Evolutionary conservation across 495 filamentous ascomycete species (phyloP).

Genomic region (Penicillium flavigenum): DNA sequence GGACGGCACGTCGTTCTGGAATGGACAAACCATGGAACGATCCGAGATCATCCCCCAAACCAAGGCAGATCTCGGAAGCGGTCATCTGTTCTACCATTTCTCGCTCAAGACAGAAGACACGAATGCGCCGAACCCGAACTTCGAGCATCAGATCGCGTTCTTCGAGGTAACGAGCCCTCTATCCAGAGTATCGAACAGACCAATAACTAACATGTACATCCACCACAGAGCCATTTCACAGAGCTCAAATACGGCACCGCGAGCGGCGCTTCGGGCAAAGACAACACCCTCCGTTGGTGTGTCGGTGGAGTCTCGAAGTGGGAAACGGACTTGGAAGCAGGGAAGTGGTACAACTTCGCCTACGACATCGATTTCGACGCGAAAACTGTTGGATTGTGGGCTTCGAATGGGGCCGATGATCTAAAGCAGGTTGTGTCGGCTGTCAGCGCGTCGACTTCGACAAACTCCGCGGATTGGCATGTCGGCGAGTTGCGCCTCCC

Average conservation of each 20-base stretch:
- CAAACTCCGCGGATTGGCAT: conserved; percentile 74
- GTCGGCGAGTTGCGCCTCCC: conserved; percentile 68
- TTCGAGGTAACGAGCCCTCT: conserved; percentile 42
- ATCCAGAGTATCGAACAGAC: too few species aligned
- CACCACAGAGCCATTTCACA: conserved; percentile 63
- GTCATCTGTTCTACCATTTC: conserved; percentile 70
- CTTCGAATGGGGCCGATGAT: conserved; percentile 57
- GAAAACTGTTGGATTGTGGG: conserved; percentile 65
- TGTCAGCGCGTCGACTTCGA: conserved; percentile 57
- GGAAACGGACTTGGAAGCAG: conserved; percentile 51
- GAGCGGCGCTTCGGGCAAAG: conserved; percentile 42
- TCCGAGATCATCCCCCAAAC: conserved; percentile 71
- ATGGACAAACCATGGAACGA: conserved; percentile 59
- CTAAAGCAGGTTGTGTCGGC: conserved; percentile 58
- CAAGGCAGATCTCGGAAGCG: conserved; percentile 56
- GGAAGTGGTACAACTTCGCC: conserved; percentile 72
- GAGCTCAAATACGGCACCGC: conserved; percentile 66
- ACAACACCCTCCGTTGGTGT: conserved; percentile 55
- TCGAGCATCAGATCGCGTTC: conserved; percentile 76
- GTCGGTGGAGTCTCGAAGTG: conserved; percentile 52
- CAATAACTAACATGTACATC: conserved; percentile 9
- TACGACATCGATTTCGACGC: conserved; percentile 61
- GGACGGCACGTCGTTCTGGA: conserved; percentile 60
- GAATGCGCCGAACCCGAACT: conserved; percentile 58
- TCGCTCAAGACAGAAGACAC: conserved; percentile 56